Evolutionary conservation across 495 filamentous ascomycete genomes (phyloP).

Genomic region (Aspergillus ellipticus): DNA sequence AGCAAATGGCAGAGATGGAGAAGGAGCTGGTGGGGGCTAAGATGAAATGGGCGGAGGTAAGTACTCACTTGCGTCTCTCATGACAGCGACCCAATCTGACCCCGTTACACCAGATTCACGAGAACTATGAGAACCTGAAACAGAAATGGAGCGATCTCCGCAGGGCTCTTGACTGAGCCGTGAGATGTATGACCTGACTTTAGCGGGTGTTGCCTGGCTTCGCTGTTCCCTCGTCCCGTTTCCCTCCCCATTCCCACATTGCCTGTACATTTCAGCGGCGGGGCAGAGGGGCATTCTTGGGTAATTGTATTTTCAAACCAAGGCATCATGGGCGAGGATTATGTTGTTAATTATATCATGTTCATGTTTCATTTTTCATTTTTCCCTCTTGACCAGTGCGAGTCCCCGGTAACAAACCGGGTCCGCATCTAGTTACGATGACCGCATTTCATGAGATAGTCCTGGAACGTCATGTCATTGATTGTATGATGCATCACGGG

Average conservation of each 20-base stretch:
- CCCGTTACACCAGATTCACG: conserved; percentile 25
- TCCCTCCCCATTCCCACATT: neutral
- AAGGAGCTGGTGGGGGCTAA: conserved; percentile 90
- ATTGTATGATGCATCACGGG: too few species aligned
- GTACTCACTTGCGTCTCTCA: neutral
- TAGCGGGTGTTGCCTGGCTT: conserved; percentile 3
- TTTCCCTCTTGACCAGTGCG: conserved; percentile 8
- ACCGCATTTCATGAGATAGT: conserved; percentile 12
- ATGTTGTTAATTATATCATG: conserved; percentile 18
- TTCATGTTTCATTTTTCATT: conserved; percentile 13
- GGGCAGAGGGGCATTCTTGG: conserved; percentile 2
- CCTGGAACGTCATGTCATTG: conserved; percentile 8
- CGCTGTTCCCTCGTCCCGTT: conserved; percentile 1
- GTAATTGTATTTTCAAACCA: conserved; percentile 11
- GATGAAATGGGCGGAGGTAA: conserved; percentile 91
- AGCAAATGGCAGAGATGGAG: conserved; percentile 91
- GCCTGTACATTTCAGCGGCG: conserved; percentile 17
- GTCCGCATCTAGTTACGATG: conserved; percentile 14
- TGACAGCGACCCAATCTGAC: conserved; percentile 10
- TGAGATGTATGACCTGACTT: conserved; percentile 18
- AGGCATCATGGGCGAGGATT: conserved; percentile 12
- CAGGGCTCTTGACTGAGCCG: conserved; percentile 53
- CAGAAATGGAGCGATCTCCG: conserved; percentile 81
- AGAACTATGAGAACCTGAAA: conserved; percentile 74
- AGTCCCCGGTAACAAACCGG: conserved; percentile 6